These are phyloP conservation scores for Panicum miliaceum DNA, from an alignment of 176 grass and related monocot genomes.

Conservation along the genomic window DNA sequence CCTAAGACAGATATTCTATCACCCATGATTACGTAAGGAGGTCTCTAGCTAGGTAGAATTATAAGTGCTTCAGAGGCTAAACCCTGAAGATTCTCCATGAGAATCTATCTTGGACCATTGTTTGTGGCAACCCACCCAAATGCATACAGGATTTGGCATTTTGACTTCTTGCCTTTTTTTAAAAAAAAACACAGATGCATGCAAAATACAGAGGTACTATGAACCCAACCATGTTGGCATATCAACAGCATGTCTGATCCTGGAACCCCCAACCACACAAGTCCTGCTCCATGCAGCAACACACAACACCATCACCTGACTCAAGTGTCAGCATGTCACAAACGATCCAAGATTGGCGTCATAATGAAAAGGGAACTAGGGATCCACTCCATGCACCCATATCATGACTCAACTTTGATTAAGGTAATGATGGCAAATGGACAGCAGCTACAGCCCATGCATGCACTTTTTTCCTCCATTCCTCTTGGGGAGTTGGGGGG, in stretches of 20 bases:
- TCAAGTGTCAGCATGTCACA: slow-evolving; percentile 36
- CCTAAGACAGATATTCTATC: slow-evolving; percentile 45
- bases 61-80: slow-evolving; percentile 36
- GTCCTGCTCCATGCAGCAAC: not conserved
- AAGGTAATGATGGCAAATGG: slow-evolving; percentile 65
- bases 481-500: not conserved
- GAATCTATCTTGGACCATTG: not conserved
- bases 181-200: not conserved
- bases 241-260: not conserved
- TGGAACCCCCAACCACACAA: not conserved
- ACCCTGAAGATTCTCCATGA: slow-evolving; percentile 35
- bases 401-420: slow-evolving; percentile 57
- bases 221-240: not conserved
- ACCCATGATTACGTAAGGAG: slow-evolving; percentile 44
- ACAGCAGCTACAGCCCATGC: slow-evolving; percentile 54
- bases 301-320: slow-evolving; percentile 23
- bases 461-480: slow-evolving; percentile 68
- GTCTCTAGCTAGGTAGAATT: slow-evolving; percentile 33
- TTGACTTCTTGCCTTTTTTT: not conserved
- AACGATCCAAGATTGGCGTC: slow-evolving; percentile 47
- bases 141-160: not conserved
- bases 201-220: not conserved
- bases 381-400: slow-evolving; percentile 35
- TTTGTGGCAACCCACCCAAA: slow-evolving; percentile 20
- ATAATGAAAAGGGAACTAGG: slow-evolving; percentile 48